Base-by-base conservation (phyloP, 1,284 basidiomycete species). In the Ustilago loliicola region DNA sequence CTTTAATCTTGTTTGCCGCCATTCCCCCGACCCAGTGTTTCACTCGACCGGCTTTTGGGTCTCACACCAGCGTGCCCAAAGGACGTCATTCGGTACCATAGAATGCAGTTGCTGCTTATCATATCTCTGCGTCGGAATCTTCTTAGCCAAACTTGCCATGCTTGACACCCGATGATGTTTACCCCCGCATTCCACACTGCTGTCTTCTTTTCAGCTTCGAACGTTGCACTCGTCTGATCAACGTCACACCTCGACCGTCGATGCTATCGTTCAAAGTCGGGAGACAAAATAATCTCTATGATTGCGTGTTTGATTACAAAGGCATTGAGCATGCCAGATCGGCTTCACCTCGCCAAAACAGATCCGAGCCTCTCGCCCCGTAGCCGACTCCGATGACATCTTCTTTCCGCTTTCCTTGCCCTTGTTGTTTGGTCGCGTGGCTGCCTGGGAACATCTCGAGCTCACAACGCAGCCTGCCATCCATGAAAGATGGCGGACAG, bases 401-500 rank as follows among this genome's bases (percentile, higher is more conserved):
- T 38, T 23, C 17, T 7, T 55, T 42, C 40, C 40, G 40, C 40
- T 42, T 19, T 42, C 11, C 40, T 8, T 42, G 40, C 40, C 29
- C 6, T 42, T 25, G n/a, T 27, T 15, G 10, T 3, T n/a, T 8
- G 19, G 19, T 23, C 45, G 25, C 32, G 5, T 36, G 25, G 27
- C 47, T 56, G 61, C 61, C 55, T 64, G 55, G 32, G 6, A 38
- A 3, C 40, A 29, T 19, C 3, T 2, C 9, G n/a, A 17, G 9
- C 3, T 65, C 48, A 78, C 34, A 79, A 52, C 2, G 73, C 73
- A 0, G 77, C 73, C 52, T 79, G 77, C 77, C 77, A 79, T 29
- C 86, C 86, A 34, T 73, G 72, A 52, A 90, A 99, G 82, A 98
- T 95, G 29, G 89, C 90, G 1, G 91, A 92, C 36, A 98, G 87